phyloP scores from a whole-genome alignment of 2,329 filamentous ascomycete genomes.

The Leptographium procerum region DNA sequence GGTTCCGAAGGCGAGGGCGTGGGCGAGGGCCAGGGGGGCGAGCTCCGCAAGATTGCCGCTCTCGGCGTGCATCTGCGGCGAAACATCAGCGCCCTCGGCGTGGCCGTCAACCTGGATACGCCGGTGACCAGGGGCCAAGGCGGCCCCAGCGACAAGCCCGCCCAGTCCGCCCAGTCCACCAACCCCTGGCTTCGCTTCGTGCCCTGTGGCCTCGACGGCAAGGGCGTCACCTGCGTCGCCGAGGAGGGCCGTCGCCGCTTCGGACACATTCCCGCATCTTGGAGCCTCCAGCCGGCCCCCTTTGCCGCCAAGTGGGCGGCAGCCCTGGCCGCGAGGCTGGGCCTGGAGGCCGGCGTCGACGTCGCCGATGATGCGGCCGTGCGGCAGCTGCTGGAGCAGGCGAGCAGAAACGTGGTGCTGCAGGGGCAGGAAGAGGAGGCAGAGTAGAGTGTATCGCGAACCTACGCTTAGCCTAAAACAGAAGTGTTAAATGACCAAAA shows the following conservation, averaged over 20 bases:
- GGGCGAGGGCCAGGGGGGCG: conserved; percentile 18
- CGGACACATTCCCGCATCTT: conserved; percentile 5
- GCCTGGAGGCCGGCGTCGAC: conserved; percentile 7
- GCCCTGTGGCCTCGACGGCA: conserved; percentile 78
- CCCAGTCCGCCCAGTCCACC: conserved; percentile 17
- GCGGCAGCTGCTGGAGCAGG: conserved; percentile 2
- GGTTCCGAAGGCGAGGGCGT: too few species aligned
- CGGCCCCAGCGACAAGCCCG: conserved; percentile 8
- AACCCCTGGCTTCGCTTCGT: conserved; percentile 63
- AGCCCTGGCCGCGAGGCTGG: conserved; percentile 5
- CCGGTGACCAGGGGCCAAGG: conserved; percentile 26
- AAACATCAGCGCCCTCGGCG: conserved; percentile 72
- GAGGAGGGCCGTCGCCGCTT: conserved; percentile 27
- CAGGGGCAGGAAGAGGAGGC: background rate
- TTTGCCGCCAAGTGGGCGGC: conserved; percentile 11
- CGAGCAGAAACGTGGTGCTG: background rate
- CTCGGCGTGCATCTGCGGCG: conserved; percentile 84
- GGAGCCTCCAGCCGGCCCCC: conserved; percentile 7
- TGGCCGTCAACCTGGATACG: conserved; percentile 67
- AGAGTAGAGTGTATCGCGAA: too few species aligned
- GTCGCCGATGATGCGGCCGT: conserved; percentile 3
- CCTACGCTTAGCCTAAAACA: too few species aligned
- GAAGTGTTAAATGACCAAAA: too few species aligned
- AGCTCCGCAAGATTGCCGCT: conserved; percentile 77
- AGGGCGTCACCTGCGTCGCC: conserved; percentile 63